Conservation (phyloP, 2,329 filamentous ascomycete species). For the Aspergillus amoenus region DNA sequence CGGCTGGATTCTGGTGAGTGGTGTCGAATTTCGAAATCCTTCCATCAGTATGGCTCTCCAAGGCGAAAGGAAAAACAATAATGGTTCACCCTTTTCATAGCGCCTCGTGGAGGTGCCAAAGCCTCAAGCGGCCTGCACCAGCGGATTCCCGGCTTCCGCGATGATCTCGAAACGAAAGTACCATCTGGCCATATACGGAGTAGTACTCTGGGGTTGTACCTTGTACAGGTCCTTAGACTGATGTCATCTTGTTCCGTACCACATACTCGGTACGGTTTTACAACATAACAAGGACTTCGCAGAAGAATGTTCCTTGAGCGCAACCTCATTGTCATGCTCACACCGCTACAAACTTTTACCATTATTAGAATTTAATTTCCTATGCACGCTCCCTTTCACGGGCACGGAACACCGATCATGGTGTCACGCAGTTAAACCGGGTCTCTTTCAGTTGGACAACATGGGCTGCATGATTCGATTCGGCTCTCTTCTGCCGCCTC, state of each 20-base stretch:
- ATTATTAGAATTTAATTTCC: not conserved
- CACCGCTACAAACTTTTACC: constrained; percentile 11
- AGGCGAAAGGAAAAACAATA: not conserved
- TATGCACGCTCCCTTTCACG: constrained; percentile 6
- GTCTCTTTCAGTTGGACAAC: not conserved
- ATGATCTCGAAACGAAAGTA: constrained; percentile 3
- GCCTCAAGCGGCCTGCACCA: not conserved
- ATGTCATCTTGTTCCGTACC: constrained; percentile 6
- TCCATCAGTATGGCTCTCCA: not conserved
- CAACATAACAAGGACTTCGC: constrained; percentile 2
- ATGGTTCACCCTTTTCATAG: not conserved
- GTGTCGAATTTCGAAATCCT: not conserved
- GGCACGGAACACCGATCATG: constrained; percentile 2
- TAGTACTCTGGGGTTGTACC: not conserved
- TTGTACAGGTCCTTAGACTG: not conserved
- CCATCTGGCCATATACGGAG: not conserved
- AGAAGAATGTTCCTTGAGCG: constrained; percentile 4
- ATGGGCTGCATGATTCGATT: not conserved
- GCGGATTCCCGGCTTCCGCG: not conserved
- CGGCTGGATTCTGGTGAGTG: not conserved
- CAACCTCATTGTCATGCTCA: constrained; percentile 11
- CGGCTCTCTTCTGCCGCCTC: constrained; percentile 3
- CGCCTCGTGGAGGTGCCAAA: not conserved
- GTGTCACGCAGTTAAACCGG: not conserved
- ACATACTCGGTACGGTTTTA: not conserved